Evolutionary conservation across 192 early-diverging fungal genomes (phyloP), one percentile per base, ranked within the genome.

Genomic region (Globomyces pollinis-pini): DNA sequence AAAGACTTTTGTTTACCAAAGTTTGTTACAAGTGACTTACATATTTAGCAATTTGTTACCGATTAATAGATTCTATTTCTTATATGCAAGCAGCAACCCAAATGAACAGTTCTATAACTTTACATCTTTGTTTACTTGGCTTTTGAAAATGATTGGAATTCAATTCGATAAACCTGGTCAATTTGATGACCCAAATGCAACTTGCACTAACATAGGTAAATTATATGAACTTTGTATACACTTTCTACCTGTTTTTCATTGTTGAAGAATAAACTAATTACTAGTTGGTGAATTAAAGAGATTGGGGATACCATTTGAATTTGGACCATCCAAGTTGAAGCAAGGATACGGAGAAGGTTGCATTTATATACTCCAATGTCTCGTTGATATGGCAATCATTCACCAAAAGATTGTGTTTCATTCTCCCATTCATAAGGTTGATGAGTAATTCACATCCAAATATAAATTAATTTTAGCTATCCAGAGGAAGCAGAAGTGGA

Each of bases 401-500:
- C 36, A 52, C 2, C 43, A 24, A 23, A 68, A 70, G 31, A 64
- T 81, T 49, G 45, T 39, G 15, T 82, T 79, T 39, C 65, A 74
- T 32, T 70, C 58, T 42, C 79, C 80, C 23, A 43, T 68, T n/a
- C 79, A 83, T 45, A 69, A 68, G 50, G 54, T 67, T 6, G 79
- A 82, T 53, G 80, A 82, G 79, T 81, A 62, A 26, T 61, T 52
- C n/a, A 23, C 2, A n/a, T 28, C 45, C 21, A 50, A 30, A 38
- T 7, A n/a, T n/a, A n/a, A n/a, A n/a, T n/a, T n/a, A n/a, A n/a
- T n/a, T n/a, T n/a, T 53, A 80, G 78, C 50, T 81, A 75, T 57
- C 74, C 80, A 2, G 80, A 83, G 53, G 80, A 83, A 61, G 80
- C 79, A 12, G 80, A 83, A 57, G 80, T 82, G 3, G 80, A 83